Evolutionary conservation across 208 protist genomes (phyloP).

Genomic region (Hexamita inflata): DNA sequence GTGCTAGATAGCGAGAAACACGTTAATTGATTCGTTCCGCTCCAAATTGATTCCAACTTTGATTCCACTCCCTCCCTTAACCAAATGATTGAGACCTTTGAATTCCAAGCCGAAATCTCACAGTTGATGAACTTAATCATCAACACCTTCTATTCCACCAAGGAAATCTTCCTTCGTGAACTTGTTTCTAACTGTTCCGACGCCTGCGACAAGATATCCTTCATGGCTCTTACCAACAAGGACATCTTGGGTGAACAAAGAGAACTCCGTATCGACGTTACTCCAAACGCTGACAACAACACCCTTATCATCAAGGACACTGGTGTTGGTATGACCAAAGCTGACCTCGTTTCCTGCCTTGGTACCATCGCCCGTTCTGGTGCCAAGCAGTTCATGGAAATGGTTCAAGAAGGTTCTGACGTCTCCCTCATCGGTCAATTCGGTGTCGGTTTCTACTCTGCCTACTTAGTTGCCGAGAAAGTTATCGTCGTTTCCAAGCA

Average conservation of each 20-base stretch:
- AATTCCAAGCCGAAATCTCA: constrained; percentile 42
- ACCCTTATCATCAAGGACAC: constrained; percentile 80
- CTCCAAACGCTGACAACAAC: constrained; percentile 78
- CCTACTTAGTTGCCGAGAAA: constrained; percentile 87
- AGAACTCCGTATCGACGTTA: constrained; percentile 79
- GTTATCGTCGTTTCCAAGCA: constrained; percentile 84
- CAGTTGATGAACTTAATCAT: constrained; percentile 89
- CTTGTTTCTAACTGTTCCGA: constrained; percentile 94
- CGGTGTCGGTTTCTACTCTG: constrained; percentile 99
- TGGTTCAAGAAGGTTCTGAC: constrained; percentile 71
- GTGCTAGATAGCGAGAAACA: too few species aligned
- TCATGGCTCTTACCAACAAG: constrained; percentile 75
- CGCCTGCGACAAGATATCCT: constrained; percentile 61
- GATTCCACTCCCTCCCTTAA: too few species aligned
- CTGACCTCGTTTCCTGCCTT: constrained; percentile 89
- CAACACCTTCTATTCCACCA: constrained; percentile 98
- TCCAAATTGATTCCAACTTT: too few species aligned
- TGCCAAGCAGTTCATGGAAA: constrained; percentile 95
- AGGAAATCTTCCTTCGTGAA: constrained; percentile 96
- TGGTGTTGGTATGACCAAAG: constrained; percentile 97
- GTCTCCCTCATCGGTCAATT: constrained; percentile 97
- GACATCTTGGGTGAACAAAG: constrained; percentile 64
- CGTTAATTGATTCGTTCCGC: too few species aligned
- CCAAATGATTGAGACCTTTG: not conserved
- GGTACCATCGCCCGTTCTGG: constrained; percentile 95